Evolutionary conservation across 805 yeast species (phyloP).

Genomic region (Candida nitratophila): DNA sequence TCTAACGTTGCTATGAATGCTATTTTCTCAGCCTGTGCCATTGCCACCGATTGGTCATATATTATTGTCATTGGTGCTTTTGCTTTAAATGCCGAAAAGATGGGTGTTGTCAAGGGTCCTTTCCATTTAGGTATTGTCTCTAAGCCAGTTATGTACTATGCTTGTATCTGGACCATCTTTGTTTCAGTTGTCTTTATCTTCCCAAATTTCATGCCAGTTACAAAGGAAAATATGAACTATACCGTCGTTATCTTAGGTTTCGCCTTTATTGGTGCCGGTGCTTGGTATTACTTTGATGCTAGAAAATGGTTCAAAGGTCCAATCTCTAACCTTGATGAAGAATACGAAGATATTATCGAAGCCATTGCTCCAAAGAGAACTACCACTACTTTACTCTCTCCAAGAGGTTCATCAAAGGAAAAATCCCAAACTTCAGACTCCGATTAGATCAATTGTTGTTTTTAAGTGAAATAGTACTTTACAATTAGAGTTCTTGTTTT

Average conservation of each 20-base stretch:
- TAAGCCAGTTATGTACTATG: slow-evolving; percentile 31
- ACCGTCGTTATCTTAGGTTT: slow-evolving; percentile 43
- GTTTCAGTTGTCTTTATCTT: slow-evolving; percentile 42
- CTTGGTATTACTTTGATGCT: slow-evolving; percentile 43
- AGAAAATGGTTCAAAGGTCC: slow-evolving; percentile 53
- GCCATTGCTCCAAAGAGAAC: slow-evolving; percentile 6
- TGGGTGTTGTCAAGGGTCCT: slow-evolving; percentile 42
- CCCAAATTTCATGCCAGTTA: slow-evolving; percentile 42
- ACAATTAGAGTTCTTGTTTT: too few species aligned
- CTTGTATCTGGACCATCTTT: slow-evolving; percentile 39
- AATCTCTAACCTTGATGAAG: slow-evolving; percentile 36
- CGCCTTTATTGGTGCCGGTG: slow-evolving; percentile 28
- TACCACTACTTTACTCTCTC: not conserved
- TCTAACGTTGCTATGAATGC: slow-evolving; percentile 44
- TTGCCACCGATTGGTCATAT: slow-evolving; percentile 45
- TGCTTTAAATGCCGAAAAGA: slow-evolving; percentile 36
- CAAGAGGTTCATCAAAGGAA: not conserved
- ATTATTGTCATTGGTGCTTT: slow-evolving; percentile 36
- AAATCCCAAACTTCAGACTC: not conserved
- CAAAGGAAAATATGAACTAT: slow-evolving; percentile 43
- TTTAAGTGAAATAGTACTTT: too few species aligned
- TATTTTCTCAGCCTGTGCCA: slow-evolving; percentile 46
- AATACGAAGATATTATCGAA: slow-evolving; percentile 15
- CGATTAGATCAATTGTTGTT: not conserved
- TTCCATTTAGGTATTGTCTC: slow-evolving; percentile 38